Conservation (phyloP, 768 basidiomycete genomes). For the Tylopilus sp. region DNA sequence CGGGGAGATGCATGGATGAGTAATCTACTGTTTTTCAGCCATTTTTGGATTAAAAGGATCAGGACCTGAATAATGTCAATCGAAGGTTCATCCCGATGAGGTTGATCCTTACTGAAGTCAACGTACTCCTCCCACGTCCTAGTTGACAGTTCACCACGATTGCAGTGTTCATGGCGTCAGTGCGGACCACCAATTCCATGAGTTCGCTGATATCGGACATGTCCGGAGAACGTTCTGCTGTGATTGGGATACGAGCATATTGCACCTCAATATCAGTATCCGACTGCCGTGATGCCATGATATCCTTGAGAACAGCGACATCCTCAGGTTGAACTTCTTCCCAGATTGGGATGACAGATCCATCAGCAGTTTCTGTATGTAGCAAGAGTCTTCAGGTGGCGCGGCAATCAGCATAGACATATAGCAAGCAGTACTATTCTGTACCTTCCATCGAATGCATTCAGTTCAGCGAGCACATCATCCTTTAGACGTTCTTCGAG, state of each 20-base stretch:
- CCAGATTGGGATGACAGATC: slow-evolving; percentile 91
- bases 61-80: slow-evolving; percentile 51
- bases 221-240: slow-evolving; percentile 81
- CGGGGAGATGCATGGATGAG: slow-evolving; percentile 33
- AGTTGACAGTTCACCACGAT: slow-evolving; percentile 96
- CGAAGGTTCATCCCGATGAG: background rate
- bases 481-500: slow-evolving; percentile 87
- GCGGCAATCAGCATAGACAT: background rate
- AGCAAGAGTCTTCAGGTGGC: slow-evolving; percentile 60
- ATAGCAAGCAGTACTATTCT: slow-evolving; percentile 10
- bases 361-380: slow-evolving; percentile 85
- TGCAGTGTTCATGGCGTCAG: slow-evolving; percentile 63
- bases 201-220: slow-evolving; percentile 72
- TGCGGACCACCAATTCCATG: slow-evolving; percentile 72
- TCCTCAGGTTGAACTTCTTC: slow-evolving; percentile 74
- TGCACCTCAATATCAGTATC: slow-evolving; percentile 57
- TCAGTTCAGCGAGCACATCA: slow-evolving; percentile 83
- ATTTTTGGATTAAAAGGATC: slow-evolving; percentile 77
- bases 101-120: slow-evolving; percentile 65
- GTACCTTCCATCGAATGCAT: slow-evolving; percentile 79
- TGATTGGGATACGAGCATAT: slow-evolving; percentile 88
- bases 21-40: slow-evolving; percentile 52
- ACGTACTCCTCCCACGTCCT: slow-evolving; percentile 86
- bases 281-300: slow-evolving; percentile 64
- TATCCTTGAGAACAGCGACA: slow-evolving; percentile 81